phyloP scores from a whole-genome alignment of 2,329 filamentous ascomycete genomes.

The Venturia aucupariae region DNA sequence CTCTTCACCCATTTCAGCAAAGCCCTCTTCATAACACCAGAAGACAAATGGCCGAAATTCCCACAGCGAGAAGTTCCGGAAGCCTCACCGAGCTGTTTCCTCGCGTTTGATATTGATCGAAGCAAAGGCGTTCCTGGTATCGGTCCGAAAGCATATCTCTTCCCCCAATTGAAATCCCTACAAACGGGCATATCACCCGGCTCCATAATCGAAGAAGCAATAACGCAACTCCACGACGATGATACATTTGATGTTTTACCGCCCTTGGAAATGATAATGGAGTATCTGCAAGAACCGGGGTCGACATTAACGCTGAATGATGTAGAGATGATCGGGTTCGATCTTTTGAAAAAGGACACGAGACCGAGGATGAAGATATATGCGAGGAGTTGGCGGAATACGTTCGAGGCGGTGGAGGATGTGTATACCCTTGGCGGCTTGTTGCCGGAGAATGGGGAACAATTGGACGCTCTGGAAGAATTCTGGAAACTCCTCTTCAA shows the following conservation, averaged over 20 bases:
- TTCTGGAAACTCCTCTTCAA: background rate
- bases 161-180: background rate
- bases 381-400: background rate
- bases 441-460: background rate
- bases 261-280: background rate
- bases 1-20: constrained; percentile 5
- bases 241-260: background rate
- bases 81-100: background rate
- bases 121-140: background rate
- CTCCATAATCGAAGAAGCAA: constrained; percentile 1
- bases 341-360: background rate
- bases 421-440: background rate
- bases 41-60: background rate
- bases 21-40: background rate
- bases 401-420: background rate
- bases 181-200: constrained; percentile 1
- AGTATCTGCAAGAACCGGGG: background rate
- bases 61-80: background rate
- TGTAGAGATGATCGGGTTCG: background rate
- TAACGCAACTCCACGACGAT: background rate
- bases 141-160: background rate
- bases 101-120: background rate
- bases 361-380: background rate
- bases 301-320: background rate
- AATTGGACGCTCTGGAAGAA: background rate